A percentile compares a stretch with the other conserved stretches of the same genome.
Evolutionary conservation across 805 yeast species (phyloP).

Genomic region (Helenozyma rhizophorensis): DNA sequence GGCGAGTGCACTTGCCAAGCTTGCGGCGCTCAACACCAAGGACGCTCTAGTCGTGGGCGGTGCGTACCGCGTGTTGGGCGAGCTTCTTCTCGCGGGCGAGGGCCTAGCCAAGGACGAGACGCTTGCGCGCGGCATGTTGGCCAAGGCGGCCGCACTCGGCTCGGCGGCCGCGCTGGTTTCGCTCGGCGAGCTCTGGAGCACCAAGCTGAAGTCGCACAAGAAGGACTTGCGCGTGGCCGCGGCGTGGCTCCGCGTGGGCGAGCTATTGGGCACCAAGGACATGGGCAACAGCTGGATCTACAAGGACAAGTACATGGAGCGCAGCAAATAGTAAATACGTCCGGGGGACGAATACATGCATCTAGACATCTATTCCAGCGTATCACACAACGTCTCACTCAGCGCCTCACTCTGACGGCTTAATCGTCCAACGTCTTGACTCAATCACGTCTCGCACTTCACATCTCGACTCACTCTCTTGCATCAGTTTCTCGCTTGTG

Average conservation of each 20-base stretch:
- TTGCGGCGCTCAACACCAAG: constrained; percentile 26
- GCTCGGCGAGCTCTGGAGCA: constrained; percentile 66
- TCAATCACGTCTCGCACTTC: too few species aligned
- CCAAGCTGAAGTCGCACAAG: constrained; percentile 49
- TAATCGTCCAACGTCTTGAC: too few species aligned
- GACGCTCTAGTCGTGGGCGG: constrained; percentile 41
- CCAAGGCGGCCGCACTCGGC: constrained; percentile 64
- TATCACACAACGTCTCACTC: too few species aligned
- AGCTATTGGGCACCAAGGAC: constrained; percentile 52
- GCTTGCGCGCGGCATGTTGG: constrained; percentile 55
- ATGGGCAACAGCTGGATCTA: constrained; percentile 75
- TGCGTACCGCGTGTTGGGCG: constrained; percentile 59
- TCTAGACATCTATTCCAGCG: too few species aligned
- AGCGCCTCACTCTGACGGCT: too few species aligned
- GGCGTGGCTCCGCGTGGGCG: constrained; percentile 65
- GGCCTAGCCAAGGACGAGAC: constrained; percentile 51
- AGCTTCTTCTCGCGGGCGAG: constrained; percentile 51
- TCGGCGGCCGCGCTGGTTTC: constrained; percentile 64
- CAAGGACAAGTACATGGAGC: constrained; percentile 53
- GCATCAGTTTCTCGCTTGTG: too few species aligned
- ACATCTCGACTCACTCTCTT: too few species aligned
- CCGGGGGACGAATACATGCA: too few species aligned
- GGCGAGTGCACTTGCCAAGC: constrained; percentile 22
- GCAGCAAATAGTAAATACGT: constrained; percentile 8
- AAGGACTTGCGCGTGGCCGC: constrained; percentile 62